phyloP scores from a whole-genome alignment of 176 grass and related monocot species.

The Poa annua region DNA sequence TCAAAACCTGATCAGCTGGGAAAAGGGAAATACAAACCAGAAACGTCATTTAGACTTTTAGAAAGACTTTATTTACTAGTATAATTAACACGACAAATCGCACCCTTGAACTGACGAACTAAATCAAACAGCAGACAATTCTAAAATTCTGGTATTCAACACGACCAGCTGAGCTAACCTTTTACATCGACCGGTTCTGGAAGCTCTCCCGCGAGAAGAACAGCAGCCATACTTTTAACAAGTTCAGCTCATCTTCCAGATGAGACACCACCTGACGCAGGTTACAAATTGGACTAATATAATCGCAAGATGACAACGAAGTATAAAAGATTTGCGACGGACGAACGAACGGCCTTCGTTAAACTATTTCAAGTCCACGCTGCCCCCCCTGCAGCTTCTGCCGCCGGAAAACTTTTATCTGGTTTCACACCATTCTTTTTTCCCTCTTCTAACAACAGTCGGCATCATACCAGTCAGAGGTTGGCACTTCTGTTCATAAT shows the following conservation, averaged over 20 bases:
- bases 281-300: neutral
- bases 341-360: neutral
- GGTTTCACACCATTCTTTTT: slow-evolving; percentile 10
- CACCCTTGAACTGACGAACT: neutral
- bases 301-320: neutral
- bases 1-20: neutral
- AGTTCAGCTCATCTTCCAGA: neutral
- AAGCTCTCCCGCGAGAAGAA: neutral
- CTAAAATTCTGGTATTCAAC: neutral
- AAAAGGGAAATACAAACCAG: neutral
- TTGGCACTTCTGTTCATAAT: slow-evolving; percentile 23
- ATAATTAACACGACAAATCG: too few species aligned
- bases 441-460: neutral
- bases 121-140: slow-evolving; percentile 10
- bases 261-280: neutral
- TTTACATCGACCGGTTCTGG: neutral
- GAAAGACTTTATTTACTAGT: neutral
- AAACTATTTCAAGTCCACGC: slow-evolving; percentile 21
- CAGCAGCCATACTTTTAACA: neutral
- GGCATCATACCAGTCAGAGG: neutral
- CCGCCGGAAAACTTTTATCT: neutral
- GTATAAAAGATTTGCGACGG: neutral
- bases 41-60: neutral
- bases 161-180: neutral
- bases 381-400: neutral